Evolutionary conservation across 768 basidiomycete genomes (phyloP), one percentile per base, ranked within the genome.

Genomic region (Tylopilus sp.): DNA sequence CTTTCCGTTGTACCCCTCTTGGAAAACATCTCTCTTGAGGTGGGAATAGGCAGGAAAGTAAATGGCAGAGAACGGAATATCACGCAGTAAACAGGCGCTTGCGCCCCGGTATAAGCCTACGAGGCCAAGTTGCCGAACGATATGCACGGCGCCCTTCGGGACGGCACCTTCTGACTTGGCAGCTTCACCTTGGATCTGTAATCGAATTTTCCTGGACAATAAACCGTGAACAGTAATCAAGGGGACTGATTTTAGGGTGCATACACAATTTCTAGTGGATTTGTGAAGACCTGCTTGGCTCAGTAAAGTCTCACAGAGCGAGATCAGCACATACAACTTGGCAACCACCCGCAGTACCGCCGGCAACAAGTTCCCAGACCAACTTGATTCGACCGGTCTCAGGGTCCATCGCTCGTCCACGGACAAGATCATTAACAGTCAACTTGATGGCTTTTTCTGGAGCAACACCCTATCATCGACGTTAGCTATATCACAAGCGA

Each of bases 371-470:
- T 72, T 99, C 97, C 90, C 92, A 94, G n/a, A 63, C 62, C n/a
- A 97, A 65, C 53, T 86, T 82, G 70, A 99, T 99, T 50, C 92
- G 82, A 13, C 97, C 97, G 11, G 97, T 99, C 70, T 96, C 93
- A 22, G 94, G 92, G 71, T 99, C 94, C 73, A 84, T 96, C 11
- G 86, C 85, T 46, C 83, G 81, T 24, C 82, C 77, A 30, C 97
- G 85, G 22, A 99, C 78, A 50, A 96, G 72, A 66, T 97, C 96
- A 73, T 98, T 98, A 44, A 99, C 88, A 3, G 97, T 97, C 55
- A 99, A 73, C 70, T 99, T 99, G 72, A 99, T 97, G 12, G 97
- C 97, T 75, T 97, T 97, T 71, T 97, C 93, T 12, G 93, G 93
- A 30, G 93, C 93, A 45, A 97, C 92, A 55, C 93, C 93, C 92